Evolutionary conservation across 2,329 filamentous ascomycete genomes (phyloP).

Genomic region (Nemania sp.): DNA sequence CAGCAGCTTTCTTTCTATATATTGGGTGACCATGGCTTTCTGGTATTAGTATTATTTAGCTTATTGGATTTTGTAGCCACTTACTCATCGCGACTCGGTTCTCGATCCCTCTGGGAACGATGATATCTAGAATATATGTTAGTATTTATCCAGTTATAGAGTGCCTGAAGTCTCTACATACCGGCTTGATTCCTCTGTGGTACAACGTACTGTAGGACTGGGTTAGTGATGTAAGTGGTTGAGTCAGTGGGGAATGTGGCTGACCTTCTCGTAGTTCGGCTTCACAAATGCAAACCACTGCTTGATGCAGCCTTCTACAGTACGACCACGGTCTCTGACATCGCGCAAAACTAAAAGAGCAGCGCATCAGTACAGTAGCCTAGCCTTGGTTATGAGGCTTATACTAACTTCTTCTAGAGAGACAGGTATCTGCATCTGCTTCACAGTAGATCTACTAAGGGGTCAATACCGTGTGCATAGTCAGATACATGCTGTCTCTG

Average conservation of each 20-base stretch:
- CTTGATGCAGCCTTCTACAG: conserved; percentile 94
- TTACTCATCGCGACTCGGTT: conserved; percentile 86
- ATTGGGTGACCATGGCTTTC: conserved; percentile 86
- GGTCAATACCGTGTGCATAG: conserved; percentile 18
- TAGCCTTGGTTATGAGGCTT: neutral
- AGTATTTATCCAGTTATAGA: conserved; percentile 20
- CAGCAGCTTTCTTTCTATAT: conserved; percentile 83
- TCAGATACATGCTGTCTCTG: neutral
- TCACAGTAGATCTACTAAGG: conserved; percentile 83
- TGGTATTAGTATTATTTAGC: conserved; percentile 13
- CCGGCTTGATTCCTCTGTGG: conserved; percentile 86
- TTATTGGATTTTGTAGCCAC: conserved; percentile 31
- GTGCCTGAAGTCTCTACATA: conserved; percentile 42
- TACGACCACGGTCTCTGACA: conserved; percentile 83
- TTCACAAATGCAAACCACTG: conserved; percentile 98
- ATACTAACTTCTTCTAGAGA: conserved; percentile 80
- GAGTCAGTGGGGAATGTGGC: neutral
- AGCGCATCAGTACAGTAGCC: conserved; percentile 9
- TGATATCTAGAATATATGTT: conserved; percentile 65
- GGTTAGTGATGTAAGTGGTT: conserved; percentile 21
- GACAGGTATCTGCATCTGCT: conserved; percentile 90
- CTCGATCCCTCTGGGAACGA: conserved; percentile 91
- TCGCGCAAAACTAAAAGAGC: conserved; percentile 72
- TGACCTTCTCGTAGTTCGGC: conserved; percentile 84
- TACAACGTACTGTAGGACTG: conserved; percentile 69